phyloP scores from a whole-genome alignment of 78 protist genomes.

The Chrysochromulina parva region DNA sequence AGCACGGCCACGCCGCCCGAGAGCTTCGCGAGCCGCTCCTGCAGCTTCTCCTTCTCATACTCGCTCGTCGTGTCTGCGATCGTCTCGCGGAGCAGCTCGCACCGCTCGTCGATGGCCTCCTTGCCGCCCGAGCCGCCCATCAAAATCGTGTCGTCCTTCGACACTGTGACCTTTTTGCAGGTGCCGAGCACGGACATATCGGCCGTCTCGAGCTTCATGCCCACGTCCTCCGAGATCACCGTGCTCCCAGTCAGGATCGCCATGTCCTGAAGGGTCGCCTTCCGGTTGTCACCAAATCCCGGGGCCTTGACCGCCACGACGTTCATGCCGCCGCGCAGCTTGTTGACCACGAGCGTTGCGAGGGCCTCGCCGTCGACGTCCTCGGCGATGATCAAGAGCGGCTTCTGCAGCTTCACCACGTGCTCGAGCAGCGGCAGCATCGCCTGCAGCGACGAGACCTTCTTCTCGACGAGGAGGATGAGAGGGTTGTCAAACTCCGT shows the following conservation, averaged over 20 bases:
- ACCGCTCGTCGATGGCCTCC: constrained; percentile 83
- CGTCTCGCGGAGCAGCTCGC: constrained; percentile 75
- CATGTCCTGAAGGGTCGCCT: constrained; percentile 92
- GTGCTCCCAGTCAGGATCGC: constrained; percentile 94
- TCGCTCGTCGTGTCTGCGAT: constrained; percentile 70
- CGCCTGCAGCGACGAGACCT: constrained; percentile 74
- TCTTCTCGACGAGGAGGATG: constrained; percentile 76
- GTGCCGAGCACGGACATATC: too few species aligned
- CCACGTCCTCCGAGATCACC: constrained; percentile 56
- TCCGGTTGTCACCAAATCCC: constrained; percentile 98
- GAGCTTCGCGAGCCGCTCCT: constrained; percentile 96
- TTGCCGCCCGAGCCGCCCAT: constrained; percentile 92
- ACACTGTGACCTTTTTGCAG: too few species aligned
- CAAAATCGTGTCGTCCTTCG: constrained; percentile 87
- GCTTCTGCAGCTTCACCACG: constrained; percentile 47
- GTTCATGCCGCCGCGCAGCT: constrained; percentile 62
- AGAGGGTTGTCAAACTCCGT: constrained; percentile 85
- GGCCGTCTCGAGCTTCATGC: too few species aligned
- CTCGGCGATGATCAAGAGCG: constrained; percentile 95
- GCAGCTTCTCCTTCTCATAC: constrained; percentile 87
- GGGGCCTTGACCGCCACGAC: constrained; percentile 96
- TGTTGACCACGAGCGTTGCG: constrained; percentile 90
- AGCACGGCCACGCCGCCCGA: constrained; percentile 98
- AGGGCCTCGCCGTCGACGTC: constrained; percentile 95
- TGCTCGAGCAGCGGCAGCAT: constrained; percentile 89